These are phyloP conservation scores for Lunasporangiospora selenospora DNA, from an alignment of 192 early-diverging fungal genomes.

Conservation along the genomic window DNA sequence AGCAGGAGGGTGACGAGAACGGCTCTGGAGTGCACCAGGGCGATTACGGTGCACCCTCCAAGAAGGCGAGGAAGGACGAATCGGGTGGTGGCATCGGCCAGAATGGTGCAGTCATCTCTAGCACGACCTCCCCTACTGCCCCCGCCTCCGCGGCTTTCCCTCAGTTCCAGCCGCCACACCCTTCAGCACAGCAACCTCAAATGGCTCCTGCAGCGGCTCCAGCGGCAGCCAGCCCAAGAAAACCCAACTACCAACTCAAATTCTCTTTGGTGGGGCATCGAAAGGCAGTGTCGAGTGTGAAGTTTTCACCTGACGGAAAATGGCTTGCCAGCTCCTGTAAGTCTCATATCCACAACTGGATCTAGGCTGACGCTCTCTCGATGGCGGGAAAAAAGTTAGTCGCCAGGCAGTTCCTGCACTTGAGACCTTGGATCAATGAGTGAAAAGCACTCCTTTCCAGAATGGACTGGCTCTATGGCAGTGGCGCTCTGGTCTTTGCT, in stretches of 20 bases:
- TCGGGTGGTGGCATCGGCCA: constrained; percentile 17
- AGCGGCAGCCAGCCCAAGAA: constrained; percentile 20
- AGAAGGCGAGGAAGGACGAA: constrained; percentile 33
- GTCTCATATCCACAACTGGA: too few species aligned
- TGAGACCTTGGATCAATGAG: too few species aligned
- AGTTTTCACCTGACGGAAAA: constrained; percentile 98
- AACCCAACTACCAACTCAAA: constrained; percentile 86
- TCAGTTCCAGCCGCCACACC: not conserved
- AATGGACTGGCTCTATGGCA: too few species aligned
- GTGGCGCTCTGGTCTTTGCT: too few species aligned
- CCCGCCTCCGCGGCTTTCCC: not conserved
- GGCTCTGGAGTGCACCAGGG: constrained; percentile 6
- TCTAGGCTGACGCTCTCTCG: too few species aligned
- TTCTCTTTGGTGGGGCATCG: constrained; percentile 94
- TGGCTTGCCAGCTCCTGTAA: constrained; percentile 93
- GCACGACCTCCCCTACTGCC: not conserved
- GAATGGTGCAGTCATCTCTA: not conserved
- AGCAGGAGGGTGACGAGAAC: constrained; percentile 22
- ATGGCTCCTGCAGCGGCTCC: constrained; percentile 2
- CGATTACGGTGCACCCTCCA: constrained; percentile 25
- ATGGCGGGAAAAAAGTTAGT: too few species aligned
- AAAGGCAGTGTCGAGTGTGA: constrained; percentile 93
- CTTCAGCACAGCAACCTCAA: constrained; percentile 7
- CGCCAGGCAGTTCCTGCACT: not conserved
- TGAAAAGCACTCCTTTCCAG: too few species aligned